Evolutionary conservation across 495 filamentous ascomycete species (phyloP), one percentile per base, ranked within the genome.

Genomic region (Talaromyces wortmannii): DNA sequence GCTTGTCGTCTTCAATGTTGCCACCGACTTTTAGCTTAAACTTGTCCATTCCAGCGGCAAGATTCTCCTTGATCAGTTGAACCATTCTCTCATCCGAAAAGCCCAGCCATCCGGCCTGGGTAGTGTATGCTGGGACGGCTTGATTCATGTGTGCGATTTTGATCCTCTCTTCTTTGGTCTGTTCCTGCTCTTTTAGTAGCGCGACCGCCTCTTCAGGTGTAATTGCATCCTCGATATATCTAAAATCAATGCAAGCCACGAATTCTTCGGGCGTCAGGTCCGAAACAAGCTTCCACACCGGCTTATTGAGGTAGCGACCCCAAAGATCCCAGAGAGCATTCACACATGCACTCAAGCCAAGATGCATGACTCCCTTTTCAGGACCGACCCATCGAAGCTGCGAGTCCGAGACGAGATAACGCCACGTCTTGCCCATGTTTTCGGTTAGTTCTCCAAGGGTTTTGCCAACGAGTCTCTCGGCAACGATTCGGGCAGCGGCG

Each of bases 241-340:
- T 78, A 74, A 95, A 96, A 71, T 95, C 91, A 63, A 96, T 90
- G 74, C 89, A 92, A 50, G 78, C 67, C 11, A 96, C 89, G 50
- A 94, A 82, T 70, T 96, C 84, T 69, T 94, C 86, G 5, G 90
- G 89, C 4, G 78, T 84, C 87, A 96, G 94, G 48, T 95, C 91
- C 0, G 87, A 86, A 7, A 96, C 85, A 57, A 96, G 85, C 29
- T 84, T 79, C 92, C 92, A 97, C 3, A 97, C 87, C 8, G 92
- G 92, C 71, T 95, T 96, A 36, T 80, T 75, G n/a, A 91, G 81
- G 7, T 78, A 78, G 68, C 95, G 96, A 43, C 89, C 90, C 91
- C 92, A 95, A 11, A 97, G 83, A 72, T 97, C 92, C 92, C 92
- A 97, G 58, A 95, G 72, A 0, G 91, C 92, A 66, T 97, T 97